Conservation (phyloP, 2,329 filamentous ascomycete species). For the Tolypocladium ovalisporum region DNA sequence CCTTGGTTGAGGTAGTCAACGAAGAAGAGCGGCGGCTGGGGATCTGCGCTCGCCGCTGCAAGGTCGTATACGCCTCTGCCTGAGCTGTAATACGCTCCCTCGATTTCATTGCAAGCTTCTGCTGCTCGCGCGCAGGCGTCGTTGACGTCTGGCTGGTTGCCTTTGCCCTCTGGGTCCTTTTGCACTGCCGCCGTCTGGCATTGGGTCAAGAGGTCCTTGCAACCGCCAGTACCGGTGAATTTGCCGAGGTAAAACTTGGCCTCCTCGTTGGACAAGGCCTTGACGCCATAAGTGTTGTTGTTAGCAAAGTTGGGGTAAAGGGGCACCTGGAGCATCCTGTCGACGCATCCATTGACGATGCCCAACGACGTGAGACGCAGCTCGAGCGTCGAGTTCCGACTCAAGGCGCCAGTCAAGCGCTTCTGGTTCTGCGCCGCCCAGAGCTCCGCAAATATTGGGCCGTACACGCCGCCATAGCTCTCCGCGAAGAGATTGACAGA, state of each 20-base stretch:
- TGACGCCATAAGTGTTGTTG: constrained; percentile 56
- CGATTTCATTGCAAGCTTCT: constrained; percentile 33
- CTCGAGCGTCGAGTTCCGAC: constrained; percentile 40
- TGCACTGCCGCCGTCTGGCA: constrained; percentile 34
- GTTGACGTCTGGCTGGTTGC: constrained; percentile 25
- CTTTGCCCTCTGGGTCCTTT: constrained; percentile 29
- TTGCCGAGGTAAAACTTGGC: constrained; percentile 32
- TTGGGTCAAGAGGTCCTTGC: constrained; percentile 36
- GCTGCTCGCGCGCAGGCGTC: constrained; percentile 42
- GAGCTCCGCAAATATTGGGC: constrained; percentile 48
- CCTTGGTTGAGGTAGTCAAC: constrained; percentile 53
- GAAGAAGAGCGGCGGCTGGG: constrained; percentile 53
- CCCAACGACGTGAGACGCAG: constrained; percentile 53
- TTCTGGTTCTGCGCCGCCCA: constrained; percentile 52
- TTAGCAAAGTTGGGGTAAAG: constrained; percentile 46
- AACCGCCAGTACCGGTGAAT: constrained; percentile 29
- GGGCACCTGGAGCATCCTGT: constrained; percentile 49
- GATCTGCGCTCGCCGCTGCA: constrained; percentile 41
- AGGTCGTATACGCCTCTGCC: constrained; percentile 52
- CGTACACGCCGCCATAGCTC: constrained; percentile 62
- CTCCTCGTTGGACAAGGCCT: constrained; percentile 41
- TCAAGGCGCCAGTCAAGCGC: constrained; percentile 36
- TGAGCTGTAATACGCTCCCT: constrained; percentile 44
- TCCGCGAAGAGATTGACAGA: constrained; percentile 58
- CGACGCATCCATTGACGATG: constrained; percentile 62